Conservation (phyloP, 331 rosid species). For the Phaseolus coccineus region DNA sequence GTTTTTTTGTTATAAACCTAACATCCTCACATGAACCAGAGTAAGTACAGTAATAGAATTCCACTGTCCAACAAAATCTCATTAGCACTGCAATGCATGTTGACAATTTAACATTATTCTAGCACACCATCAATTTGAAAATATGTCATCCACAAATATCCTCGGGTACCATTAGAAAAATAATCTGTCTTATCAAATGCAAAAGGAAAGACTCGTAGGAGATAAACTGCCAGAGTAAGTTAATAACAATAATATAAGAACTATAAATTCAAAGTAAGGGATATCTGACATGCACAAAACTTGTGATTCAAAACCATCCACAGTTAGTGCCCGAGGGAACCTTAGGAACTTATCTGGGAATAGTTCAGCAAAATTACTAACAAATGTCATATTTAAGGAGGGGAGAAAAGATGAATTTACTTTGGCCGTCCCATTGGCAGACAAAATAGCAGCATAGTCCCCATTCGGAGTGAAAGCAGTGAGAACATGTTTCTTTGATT, state of each 20-base stretch:
- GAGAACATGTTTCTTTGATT: slow-evolving; percentile 43
- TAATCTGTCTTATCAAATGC: background rate
- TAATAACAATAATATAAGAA: background rate
- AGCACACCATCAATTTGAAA: background rate
- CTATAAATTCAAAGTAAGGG: background rate
- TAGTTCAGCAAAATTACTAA: slow-evolving; percentile 20
- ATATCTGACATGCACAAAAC: background rate
- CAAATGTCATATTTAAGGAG: slow-evolving; percentile 3
- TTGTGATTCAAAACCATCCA: background rate
- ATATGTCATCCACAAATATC: slow-evolving; percentile 4
- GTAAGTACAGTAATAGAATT: slow-evolving; percentile 16
- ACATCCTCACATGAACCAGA: slow-evolving; percentile 9
- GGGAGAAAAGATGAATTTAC: slow-evolving; percentile 32
- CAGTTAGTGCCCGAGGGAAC: background rate
- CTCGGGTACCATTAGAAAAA: slow-evolving; percentile 7
- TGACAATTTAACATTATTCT: background rate
- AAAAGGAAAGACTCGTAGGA: background rate
- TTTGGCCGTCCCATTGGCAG: slow-evolving; percentile 41
- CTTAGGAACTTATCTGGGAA: background rate
- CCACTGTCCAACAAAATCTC: slow-evolving; percentile 1
- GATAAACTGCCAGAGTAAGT: background rate
- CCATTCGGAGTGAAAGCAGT: slow-evolving; percentile 50
- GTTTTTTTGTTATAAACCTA: background rate
- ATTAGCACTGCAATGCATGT: slow-evolving; percentile 7
- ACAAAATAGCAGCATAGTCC: slow-evolving; percentile 43